Conservation (phyloP, 2,329 filamentous ascomycete species). For the Amesomyces nigricolor region DNA sequence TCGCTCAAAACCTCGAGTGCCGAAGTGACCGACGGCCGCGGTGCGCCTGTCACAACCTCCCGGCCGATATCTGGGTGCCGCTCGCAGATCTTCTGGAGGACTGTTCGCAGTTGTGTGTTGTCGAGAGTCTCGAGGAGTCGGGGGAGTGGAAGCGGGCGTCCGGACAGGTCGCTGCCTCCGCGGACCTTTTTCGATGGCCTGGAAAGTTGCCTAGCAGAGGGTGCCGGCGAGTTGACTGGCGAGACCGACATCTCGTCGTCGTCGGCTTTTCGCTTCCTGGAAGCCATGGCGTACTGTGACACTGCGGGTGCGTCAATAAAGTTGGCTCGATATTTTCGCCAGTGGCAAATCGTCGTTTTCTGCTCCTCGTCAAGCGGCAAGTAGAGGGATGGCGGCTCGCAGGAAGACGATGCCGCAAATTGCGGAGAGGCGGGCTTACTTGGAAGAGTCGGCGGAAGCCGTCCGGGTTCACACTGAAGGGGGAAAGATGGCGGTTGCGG, state of each 20-base stretch:
- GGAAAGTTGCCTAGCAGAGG: conserved; percentile 61
- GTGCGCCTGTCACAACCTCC: conserved; percentile 78
- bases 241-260: conserved; percentile 89
- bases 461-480: conserved; percentile 52
- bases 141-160: conserved; percentile 50
- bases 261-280: conserved; percentile 80
- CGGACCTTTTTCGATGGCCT: conserved; percentile 59
- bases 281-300: conserved; percentile 49
- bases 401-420: background rate
- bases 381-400: background rate
- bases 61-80: conserved; percentile 78
- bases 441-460: conserved; percentile 50
- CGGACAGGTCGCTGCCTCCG: conserved; percentile 55
- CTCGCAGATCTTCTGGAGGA: conserved; percentile 88
- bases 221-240: conserved; percentile 73
- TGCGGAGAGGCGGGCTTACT: conserved; percentile 39
- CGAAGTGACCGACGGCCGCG: conserved; percentile 76
- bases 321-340: conserved; percentile 8
- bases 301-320: conserved; percentile 31
- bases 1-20: conserved; percentile 74
- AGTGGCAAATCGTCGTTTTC: conserved; percentile 1
- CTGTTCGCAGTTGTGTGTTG: conserved; percentile 71
- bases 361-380: background rate
- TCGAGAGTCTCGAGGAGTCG: conserved; percentile 94
- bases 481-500: conserved; percentile 55